Base-by-base conservation (phyloP, 78 protist species). In the Dictyostelium intermedium region DNA sequence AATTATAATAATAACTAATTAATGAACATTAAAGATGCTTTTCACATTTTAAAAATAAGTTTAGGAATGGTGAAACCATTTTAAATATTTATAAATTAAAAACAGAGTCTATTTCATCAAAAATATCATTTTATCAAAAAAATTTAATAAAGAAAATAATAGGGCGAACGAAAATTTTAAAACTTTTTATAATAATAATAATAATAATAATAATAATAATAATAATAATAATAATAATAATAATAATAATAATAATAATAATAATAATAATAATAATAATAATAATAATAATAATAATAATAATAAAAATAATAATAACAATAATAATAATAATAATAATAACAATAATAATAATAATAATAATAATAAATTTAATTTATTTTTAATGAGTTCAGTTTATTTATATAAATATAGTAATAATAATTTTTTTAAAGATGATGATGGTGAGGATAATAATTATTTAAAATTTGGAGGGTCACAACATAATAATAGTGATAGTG, bases 221-320 rank as follows among this genome's bases (percentile, higher is more conserved):
- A 61, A 6, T 1, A 61, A 61, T 20, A 61, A 61, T 23, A 61
- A 23, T 23, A 61, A 23, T 20, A 20, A 61, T 23, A 61, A 61
- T 61, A 61, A 61, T 23, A 61, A 61, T 61, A 61, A 39, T 82
- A 60, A 82, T 61, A 60, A 63, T 61, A 82, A 23, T 82, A 37
- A 23, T 32, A 37, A 70, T 60, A 61, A 39, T 82, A 60, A 82
- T 61, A 60, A 63, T 61, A 82, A 23, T 82, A 37, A 23, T 32
- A 37, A 70, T n/a, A n/a, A n/a, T n/a, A 27, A 63, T 63, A 63
- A 63, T 27, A 63, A 25, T 63, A 27, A 27, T 60, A 60, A 60
- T 60, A 20, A 63, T 63, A 63, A 25, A 27, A 13, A 63, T 63
- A 63, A 63, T 27, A 27, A 25, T 25, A 25, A 63, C 6, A 25